phyloP scores from a whole-genome alignment of 2,329 filamentous ascomycete species.

The Hypoxylon sp. region DNA sequence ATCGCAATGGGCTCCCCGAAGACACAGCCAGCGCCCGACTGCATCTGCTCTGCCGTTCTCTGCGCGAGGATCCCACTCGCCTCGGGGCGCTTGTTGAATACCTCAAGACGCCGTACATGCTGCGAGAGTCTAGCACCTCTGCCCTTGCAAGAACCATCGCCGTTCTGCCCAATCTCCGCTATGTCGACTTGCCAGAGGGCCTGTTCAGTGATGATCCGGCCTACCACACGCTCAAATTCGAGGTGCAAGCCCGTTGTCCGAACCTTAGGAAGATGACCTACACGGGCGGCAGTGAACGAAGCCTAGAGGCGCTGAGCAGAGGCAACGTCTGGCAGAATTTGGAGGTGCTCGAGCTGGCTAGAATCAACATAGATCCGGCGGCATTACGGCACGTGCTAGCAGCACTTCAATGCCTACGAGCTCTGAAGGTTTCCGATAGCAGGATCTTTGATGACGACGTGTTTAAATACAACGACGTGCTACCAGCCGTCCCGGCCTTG shows the following conservation, averaged over 20 bases:
- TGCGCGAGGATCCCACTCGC: constrained; percentile 76
- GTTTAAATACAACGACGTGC: constrained; percentile 70
- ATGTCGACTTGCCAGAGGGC: constrained; percentile 89
- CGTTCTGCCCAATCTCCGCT: constrained; percentile 83
- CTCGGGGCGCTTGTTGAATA: constrained; percentile 77
- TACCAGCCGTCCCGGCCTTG: constrained; percentile 78
- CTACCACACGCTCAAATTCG: constrained; percentile 79
- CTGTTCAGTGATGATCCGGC: constrained; percentile 82
- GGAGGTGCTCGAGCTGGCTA: constrained; percentile 75
- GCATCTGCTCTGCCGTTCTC: constrained; percentile 79
- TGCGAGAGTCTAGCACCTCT: constrained; percentile 83
- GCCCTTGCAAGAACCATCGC: constrained; percentile 87
- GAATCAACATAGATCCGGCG: constrained; percentile 73
- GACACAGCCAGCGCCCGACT: constrained; percentile 81
- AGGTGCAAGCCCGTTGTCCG: constrained; percentile 83
- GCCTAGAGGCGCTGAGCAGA: constrained; percentile 73
- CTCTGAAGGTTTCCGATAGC: constrained; percentile 77
- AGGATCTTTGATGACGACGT: constrained; percentile 78
- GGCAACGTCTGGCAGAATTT: constrained; percentile 74
- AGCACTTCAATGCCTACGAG: constrained; percentile 71
- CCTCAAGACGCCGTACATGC: constrained; percentile 94
- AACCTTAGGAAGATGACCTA: constrained; percentile 92
- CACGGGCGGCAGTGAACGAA: constrained; percentile 77
- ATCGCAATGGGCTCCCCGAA: constrained; percentile 80
- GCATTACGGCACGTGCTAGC: constrained; percentile 76